Evolutionary conservation across 2,329 filamentous ascomycete species (phyloP).

Genomic region (Fusarium graminum): DNA sequence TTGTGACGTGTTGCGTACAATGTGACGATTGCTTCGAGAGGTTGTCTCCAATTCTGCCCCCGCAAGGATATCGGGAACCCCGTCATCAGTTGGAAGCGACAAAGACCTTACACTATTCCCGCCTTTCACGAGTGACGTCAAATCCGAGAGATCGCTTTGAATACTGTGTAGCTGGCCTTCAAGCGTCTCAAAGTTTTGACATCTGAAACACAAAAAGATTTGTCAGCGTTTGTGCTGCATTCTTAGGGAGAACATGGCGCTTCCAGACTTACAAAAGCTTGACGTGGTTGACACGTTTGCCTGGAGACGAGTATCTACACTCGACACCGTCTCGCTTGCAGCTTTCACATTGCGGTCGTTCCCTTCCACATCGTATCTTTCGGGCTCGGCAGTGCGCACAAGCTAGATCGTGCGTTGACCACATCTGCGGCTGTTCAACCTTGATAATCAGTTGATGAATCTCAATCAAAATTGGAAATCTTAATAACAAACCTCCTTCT

Average conservation of each 20-base stretch:
- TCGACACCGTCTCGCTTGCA: constrained; percentile 50
- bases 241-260: neutral
- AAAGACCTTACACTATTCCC: constrained; percentile 28
- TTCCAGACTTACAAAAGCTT: constrained; percentile 47
- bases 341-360: constrained; percentile 49
- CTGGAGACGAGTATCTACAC: constrained; percentile 49
- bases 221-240: constrained; percentile 38
- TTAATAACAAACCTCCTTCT: constrained; percentile 46
- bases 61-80: constrained; percentile 14
- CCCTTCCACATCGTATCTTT: constrained; percentile 48
- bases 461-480: neutral
- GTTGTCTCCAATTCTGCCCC: neutral
- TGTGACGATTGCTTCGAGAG: constrained; percentile 35
- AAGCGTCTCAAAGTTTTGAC: constrained; percentile 49
- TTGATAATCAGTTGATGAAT: constrained; percentile 27
- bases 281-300: constrained; percentile 49
- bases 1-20: constrained; percentile 39
- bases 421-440: constrained; percentile 46
- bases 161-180: constrained; percentile 48
- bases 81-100: constrained; percentile 22
- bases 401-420: constrained; percentile 49
- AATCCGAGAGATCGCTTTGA: constrained; percentile 46
- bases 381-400: constrained; percentile 48
- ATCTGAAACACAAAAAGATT: constrained; percentile 38
- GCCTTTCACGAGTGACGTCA: constrained; percentile 46